Evolutionary conservation across 1,284 basidiomycete species (phyloP), one percentile per base, ranked within the genome.

Genomic region (Puccinia hordei): DNA sequence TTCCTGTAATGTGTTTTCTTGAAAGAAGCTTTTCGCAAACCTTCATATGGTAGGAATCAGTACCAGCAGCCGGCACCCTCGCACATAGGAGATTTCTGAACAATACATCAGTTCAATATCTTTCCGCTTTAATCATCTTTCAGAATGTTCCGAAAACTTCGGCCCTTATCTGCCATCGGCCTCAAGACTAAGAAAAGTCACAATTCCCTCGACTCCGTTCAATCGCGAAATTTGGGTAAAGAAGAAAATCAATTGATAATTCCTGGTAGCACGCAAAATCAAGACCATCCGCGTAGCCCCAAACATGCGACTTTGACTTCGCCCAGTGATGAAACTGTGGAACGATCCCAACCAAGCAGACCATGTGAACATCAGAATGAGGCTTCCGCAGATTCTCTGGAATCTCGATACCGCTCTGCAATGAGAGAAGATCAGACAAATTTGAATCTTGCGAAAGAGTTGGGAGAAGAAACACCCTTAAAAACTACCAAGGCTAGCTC

Each of bases 201-300:
- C 22, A 51, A 27, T 41, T 73, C 71, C 5, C 4, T 55, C 35
- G 59, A 57, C 2, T 73, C 71, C 19, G n/a, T 24, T 57, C 24
- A 73, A 44, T 59, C 53, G 12, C 27, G 15, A 73, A 0, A 51
- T 8, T 10, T 27, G 30, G 19, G 22, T 24, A 51, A 55, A 33
- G 33, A 73, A 24, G 71, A 73, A 57, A 35, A 33, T 73, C 71
- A 73, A 17, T 33, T 41, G 22, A 73, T 73, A 53, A 73, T 55
- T 17, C 53, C 35, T 9, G 27, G 38, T 27, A 33, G 13, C 49
- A 30, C 27, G 27, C 57, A 57, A 27, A 24, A 24, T 59, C 57
- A 33, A 59, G 57, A 59, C 4, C 27, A n/a, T 9, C 44, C 24
- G 46, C 15, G 27, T 27, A 51, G 46, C 46, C n/a, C 68, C 19